A percentile compares a stretch with the other conserved stretches of the same genome.
phyloP scores from a whole-genome alignment of 1,284 basidiomycete species.

The Heterobasidion annosum region DNA sequence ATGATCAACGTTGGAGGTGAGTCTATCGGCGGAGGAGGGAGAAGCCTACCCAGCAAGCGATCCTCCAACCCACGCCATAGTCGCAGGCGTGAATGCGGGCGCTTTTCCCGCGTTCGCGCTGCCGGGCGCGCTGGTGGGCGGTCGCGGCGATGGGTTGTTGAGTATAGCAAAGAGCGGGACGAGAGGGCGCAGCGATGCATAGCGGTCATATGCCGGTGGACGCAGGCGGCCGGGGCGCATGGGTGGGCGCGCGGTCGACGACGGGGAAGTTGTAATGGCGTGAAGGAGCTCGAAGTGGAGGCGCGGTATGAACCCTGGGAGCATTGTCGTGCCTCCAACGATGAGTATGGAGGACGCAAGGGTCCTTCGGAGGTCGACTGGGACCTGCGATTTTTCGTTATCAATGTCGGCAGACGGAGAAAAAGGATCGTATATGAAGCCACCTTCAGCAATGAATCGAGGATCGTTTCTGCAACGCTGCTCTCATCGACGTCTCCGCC shows the following conservation, averaged over 20 bases:
- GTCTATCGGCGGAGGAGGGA: background rate
- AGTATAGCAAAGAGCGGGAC: conserved; percentile 68
- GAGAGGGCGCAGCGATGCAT: conserved; percentile 61
- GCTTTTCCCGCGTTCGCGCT: conserved; percentile 65
- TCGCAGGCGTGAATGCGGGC: conserved; percentile 75
- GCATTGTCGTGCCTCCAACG: conserved; percentile 82
- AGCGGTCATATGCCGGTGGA: conserved; percentile 59
- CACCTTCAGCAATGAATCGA: conserved; percentile 75
- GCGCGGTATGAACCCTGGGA: conserved; percentile 88
- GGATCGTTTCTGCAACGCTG: conserved; percentile 73
- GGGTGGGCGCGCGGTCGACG: conserved; percentile 20
- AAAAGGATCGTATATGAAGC: background rate
- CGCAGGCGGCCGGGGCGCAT: conserved; percentile 29
- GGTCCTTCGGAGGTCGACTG: conserved; percentile 79
- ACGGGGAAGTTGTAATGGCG: conserved; percentile 40
- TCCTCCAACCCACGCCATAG: conserved; percentile 88
- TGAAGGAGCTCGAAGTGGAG: conserved; percentile 69
- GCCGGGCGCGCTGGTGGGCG: conserved; percentile 18
- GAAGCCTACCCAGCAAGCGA: conserved; percentile 76
- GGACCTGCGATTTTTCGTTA: conserved; percentile 42
- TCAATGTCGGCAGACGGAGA: background rate
- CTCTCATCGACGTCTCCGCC: conserved; percentile 81
- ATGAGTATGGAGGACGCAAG: conserved; percentile 79
- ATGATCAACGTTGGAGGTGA: background rate
- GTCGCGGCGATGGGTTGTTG: conserved; percentile 64